Base-by-base conservation (phyloP, 805 yeast species). In the Kuraishia piskuri region DNA sequence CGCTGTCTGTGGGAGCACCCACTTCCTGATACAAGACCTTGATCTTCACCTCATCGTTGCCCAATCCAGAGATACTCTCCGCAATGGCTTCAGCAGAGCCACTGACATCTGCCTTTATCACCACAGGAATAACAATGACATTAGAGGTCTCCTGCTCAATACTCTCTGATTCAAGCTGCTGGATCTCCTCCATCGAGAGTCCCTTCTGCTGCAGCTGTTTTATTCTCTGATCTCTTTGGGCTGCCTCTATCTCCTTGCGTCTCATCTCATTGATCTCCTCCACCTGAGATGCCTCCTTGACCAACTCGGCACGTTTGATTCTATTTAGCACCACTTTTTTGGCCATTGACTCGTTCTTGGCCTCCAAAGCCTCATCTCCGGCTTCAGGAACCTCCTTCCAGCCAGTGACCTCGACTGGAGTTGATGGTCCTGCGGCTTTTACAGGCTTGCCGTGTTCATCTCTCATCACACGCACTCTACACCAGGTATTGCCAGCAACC, bases 331-430 rank as follows among this genome's bases (percentile, higher is more conserved):
- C 76, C 6, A 86, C 96, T 58, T 82, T 80, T 61, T 89, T 90
- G 7, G 96, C 96, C 37, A 74, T 67, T 14, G 80, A 73, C 64
- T 91, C 97, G 61, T 70, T 80, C 56, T 79, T 79, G 12, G 94
- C 95, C 64, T 90, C 86, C 4, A 92, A 64, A 1, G 88, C 82
- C 57, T 80, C 80, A 57, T 90, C 96, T 9, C 99, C 99, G 10
- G 96, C 94, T 52, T 81, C 88, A 0, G 98, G 98, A 40, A 91
- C 70, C 37, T 83, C 91, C 64, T 87, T 90, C 99, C 99, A 94
- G 0, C 99, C 99, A 65, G 88, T 78, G 7, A 94, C 75, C 61
- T 90, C 96, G 1, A 89, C 95, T 0, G 98, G 97, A 8, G 87
- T 84, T 0, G 96, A 85, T 0, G 99, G 98, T 0, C 82, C 80